These are phyloP conservation scores for Hydrangea macrophylla DNA, from an alignment of 148 eudicot genomes.

Conservation along the genomic window DNA sequence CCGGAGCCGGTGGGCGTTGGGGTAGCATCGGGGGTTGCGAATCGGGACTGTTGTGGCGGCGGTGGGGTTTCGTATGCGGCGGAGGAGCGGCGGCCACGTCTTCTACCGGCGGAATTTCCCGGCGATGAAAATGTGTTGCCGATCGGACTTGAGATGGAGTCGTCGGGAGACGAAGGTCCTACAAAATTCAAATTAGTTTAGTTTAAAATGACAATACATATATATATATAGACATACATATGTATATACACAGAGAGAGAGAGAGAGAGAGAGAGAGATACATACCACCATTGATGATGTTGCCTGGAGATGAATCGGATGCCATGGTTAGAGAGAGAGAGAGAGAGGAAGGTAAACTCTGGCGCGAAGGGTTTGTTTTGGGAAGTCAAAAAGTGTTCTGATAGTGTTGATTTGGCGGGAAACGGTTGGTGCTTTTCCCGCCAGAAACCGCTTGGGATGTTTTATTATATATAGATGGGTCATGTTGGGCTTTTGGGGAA, in stretches of 20 bases:
- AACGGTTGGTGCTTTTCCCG: conserved; percentile 1
- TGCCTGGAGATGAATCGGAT: conserved; percentile 62
- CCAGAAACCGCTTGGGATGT: neutral
- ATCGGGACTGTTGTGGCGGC: conserved; percentile 26
- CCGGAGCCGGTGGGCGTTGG: conserved; percentile 34
- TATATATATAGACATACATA: neutral
- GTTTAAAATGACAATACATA: neutral
- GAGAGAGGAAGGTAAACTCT: conserved; percentile 9
- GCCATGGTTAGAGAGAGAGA: conserved; percentile 51
- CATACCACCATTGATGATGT: conserved; percentile 41
- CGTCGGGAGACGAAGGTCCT: conserved; percentile 83
- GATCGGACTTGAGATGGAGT: conserved; percentile 69
- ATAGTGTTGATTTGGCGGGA: neutral
- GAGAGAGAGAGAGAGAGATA: conserved; percentile 17
- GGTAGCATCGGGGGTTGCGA: conserved; percentile 28
- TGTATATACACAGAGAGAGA: too few species aligned
- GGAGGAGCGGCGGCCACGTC: conserved; percentile 37
- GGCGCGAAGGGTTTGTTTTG: neutral
- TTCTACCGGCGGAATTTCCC: conserved; percentile 27
- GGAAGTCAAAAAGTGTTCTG: neutral
- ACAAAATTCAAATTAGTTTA: conserved; percentile 13
- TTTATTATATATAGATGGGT: neutral
- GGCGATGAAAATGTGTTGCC: conserved; percentile 76
- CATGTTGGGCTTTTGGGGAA: neutral
- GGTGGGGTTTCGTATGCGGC: conserved; percentile 25